Evolutionary conservation across 495 filamentous ascomycete species (phyloP), one percentile per base, ranked within the genome.

Genomic region (Penicillium herquei): DNA sequence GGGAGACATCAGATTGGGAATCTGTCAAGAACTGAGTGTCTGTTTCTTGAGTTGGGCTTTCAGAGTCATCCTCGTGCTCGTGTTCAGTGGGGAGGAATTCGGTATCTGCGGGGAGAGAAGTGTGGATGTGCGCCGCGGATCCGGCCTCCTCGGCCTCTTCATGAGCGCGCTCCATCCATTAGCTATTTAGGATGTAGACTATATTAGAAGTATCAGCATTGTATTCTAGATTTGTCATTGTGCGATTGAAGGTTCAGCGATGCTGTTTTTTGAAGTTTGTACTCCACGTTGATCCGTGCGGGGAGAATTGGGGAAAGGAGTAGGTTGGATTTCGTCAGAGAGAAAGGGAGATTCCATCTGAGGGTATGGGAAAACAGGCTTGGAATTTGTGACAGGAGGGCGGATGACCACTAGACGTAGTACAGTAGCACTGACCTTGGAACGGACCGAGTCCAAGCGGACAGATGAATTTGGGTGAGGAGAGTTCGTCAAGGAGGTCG

Each of bases 101-200:
- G 21, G 21, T 26, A 26, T 26, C 21, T 26, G 21, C 21, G 21
- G 21, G 21, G 21, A 26, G 21, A 26, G 21, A 26, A 26, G 21
- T 18, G 17, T 43, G 17, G 42, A 12, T 6, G 17, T 44, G n/a
- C 42, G 66, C 56, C 64, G 67, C 62, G 64, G 52, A 59, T 53
- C 61, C 64, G 59, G 68, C 70, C 65, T 75, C 74, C 72, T 76
- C 70, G 66, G 70, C 12, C 34, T 26, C 21, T 4, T 26, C 21
- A 26, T 26, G 21, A 44, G 41, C 41, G 30, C 12, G 62, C 68
- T 78, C 77, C 77, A 80, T 80, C 75, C 77, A 80, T 80, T 65
- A 73, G 66, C 64, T 68, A 35, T 16, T 35, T 14, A 16, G 12
- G 48, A 14, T 21, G 35, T 26, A 26, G 21, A 26, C 21, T 26